Evolutionary conservation across 495 filamentous ascomycete genomes (phyloP).

Genomic region (Xylaria flabelliformis): DNA sequence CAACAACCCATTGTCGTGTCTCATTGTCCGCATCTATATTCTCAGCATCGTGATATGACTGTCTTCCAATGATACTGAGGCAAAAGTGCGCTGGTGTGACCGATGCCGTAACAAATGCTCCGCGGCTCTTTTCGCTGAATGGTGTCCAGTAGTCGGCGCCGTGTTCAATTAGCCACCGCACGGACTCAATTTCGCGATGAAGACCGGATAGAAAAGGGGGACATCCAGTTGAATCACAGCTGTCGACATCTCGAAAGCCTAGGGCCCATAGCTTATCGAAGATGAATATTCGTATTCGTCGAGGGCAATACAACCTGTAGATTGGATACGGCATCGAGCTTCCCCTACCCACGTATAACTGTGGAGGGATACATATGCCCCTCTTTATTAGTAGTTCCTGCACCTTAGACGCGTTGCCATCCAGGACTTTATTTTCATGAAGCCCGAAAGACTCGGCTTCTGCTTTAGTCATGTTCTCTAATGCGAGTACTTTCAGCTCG

Average conservation of each 20-base stretch:
- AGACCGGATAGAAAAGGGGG: neutral
- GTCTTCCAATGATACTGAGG: too few species aligned
- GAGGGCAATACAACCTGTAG: too few species aligned
- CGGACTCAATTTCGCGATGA: too few species aligned
- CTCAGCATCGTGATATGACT: too few species aligned
- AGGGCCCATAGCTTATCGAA: constrained; percentile 3
- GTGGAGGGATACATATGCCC: neutral
- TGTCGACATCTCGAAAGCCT: neutral
- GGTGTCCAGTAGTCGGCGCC: constrained; percentile 18
- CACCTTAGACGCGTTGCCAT: neutral
- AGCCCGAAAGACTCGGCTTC: constrained; percentile 1
- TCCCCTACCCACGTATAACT: too few species aligned
- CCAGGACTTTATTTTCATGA: neutral
- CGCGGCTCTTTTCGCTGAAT: too few species aligned
- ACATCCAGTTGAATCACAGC: neutral
- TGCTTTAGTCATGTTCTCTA: neutral
- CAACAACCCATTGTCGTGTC: too few species aligned
- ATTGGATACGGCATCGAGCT: too few species aligned
- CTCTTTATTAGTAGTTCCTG: neutral
- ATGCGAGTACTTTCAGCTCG: neutral
- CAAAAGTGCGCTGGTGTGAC: constrained; percentile 15
- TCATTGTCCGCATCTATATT: too few species aligned
- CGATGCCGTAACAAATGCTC: too few species aligned
- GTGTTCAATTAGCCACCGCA: constrained; percentile 9
- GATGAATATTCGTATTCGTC: too few species aligned